phyloP scores from a whole-genome alignment of 306 rosid species.

The Corylus avellana region DNA sequence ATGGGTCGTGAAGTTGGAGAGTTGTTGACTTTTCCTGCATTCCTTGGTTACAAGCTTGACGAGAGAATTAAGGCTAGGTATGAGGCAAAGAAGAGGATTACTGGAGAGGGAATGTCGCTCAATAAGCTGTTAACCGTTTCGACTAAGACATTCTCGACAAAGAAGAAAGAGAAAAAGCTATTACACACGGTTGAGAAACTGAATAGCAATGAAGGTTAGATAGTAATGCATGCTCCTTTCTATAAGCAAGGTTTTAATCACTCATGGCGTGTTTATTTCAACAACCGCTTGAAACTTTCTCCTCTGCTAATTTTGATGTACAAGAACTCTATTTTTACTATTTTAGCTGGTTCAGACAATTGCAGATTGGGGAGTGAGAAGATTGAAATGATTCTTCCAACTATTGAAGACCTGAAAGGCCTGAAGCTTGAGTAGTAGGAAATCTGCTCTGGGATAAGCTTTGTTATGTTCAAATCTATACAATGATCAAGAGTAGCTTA shows the following conservation, averaged over 20 bases:
- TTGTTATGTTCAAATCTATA: not conserved
- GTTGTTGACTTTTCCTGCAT: conserved; percentile 71
- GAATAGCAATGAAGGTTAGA: conserved; percentile 26
- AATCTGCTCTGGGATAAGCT: not conserved
- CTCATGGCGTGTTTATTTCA: conserved; percentile 7
- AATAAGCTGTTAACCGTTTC: conserved; percentile 71
- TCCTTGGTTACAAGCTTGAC: conserved; percentile 73
- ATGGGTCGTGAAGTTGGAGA: conserved; percentile 73
- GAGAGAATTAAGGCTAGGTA: conserved; percentile 76
- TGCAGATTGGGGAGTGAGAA: conserved; percentile 21
- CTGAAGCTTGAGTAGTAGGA: not conserved
- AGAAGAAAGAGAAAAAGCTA: conserved; percentile 25
- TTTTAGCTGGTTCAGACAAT: conserved; percentile 11
- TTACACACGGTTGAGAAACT: conserved; percentile 22
- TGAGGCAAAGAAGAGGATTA: conserved; percentile 49
- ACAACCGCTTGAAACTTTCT: conserved; percentile 1
- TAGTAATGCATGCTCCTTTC: conserved; percentile 13
- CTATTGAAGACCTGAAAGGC: conserved; percentile 1
- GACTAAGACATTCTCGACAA: conserved; percentile 41
- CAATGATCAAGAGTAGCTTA: not conserved
- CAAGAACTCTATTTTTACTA: conserved; percentile 6
- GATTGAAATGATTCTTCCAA: conserved; percentile 10
- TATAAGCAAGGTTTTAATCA: conserved; percentile 13
- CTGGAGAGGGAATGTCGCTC: conserved; percentile 57
- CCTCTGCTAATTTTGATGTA: not conserved